phyloP scores from a whole-genome alignment of 306 rosid genomes.

The Clitoria ternatea region DNA sequence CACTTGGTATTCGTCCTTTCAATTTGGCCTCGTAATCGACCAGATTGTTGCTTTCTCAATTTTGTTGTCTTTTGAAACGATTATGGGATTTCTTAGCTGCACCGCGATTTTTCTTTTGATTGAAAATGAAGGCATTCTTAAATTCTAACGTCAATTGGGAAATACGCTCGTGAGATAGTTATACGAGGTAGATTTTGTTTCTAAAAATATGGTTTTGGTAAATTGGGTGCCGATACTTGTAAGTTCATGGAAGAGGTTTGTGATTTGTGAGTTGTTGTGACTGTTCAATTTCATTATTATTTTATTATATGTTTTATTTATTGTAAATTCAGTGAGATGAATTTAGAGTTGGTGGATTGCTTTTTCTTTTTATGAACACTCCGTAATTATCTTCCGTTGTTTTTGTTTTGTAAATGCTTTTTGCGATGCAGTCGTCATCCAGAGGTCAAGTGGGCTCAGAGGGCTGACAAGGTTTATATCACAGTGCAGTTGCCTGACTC shows the following conservation, averaged over 20 bases:
- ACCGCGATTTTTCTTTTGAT: background rate
- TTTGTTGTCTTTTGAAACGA: background rate
- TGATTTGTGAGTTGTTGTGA: background rate
- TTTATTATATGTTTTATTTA: background rate
- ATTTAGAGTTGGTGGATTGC: background rate
- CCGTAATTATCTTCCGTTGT: background rate
- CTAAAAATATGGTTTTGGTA: background rate
- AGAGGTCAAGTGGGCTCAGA: conserved; percentile 98
- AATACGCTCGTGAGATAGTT: background rate
- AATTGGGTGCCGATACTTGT: background rate
- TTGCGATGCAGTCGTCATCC: conserved; percentile 78
- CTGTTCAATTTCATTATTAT: no score
- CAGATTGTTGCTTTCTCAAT: background rate
- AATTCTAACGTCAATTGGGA: background rate
- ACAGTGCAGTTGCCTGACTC: conserved; percentile 85
- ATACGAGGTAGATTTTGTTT: background rate
- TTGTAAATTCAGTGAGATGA: background rate
- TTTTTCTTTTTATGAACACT: background rate
- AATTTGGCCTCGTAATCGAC: background rate
- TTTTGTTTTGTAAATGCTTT: background rate
- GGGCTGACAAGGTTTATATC: conserved; percentile 79
- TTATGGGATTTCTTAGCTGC: no score
- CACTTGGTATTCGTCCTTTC: background rate
- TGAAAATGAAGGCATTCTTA: background rate
- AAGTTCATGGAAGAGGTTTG: background rate